A percentile compares a stretch with the other conserved stretches of the same genome.
phyloP scores from a whole-genome alignment of 2,329 filamentous ascomycete species.

The Colletotrichum higginsianum region DNA sequence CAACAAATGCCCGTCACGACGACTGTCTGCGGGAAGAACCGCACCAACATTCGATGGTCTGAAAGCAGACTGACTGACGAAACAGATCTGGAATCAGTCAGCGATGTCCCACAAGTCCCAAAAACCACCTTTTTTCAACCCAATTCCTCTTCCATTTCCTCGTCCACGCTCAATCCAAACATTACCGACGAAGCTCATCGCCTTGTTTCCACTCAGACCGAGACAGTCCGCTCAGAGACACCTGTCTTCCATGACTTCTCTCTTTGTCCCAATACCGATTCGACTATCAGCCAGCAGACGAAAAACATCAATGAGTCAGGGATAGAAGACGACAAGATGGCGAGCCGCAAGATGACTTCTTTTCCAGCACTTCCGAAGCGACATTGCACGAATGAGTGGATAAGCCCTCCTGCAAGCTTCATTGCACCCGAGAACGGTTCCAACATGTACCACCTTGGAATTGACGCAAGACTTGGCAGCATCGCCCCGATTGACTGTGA shows the following conservation, averaged over 20 bases:
- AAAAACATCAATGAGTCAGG: neutral
- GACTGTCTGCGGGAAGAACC: slow-evolving; percentile 49
- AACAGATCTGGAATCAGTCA: slow-evolving; percentile 42
- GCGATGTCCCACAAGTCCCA: neutral
- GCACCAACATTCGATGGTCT: slow-evolving; percentile 52
- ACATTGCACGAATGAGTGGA: slow-evolving; percentile 52
- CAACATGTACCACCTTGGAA: slow-evolving; percentile 48
- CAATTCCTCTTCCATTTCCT: neutral
- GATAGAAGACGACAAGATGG: neutral
- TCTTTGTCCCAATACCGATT: neutral
- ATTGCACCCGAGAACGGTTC: slow-evolving; percentile 6
- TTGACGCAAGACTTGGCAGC: slow-evolving; percentile 50
- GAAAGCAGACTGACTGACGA: slow-evolving; percentile 39
- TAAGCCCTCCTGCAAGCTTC: slow-evolving; percentile 45
- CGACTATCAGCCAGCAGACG: neutral
- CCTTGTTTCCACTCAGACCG: neutral
- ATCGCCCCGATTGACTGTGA: slow-evolving; percentile 23
- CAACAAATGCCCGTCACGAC: slow-evolving; percentile 45
- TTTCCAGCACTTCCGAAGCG: slow-evolving; percentile 53
- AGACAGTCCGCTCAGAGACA: neutral
- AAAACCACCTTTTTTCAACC: too few relatives aligned
- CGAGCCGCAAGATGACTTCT: slow-evolving; percentile 48
- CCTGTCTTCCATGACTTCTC: slow-evolving; percentile 3
- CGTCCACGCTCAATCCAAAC: neutral
- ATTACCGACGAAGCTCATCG: neutral